phyloP scores from a whole-genome alignment of 805 yeast species.

The Candida michaelii region DNA sequence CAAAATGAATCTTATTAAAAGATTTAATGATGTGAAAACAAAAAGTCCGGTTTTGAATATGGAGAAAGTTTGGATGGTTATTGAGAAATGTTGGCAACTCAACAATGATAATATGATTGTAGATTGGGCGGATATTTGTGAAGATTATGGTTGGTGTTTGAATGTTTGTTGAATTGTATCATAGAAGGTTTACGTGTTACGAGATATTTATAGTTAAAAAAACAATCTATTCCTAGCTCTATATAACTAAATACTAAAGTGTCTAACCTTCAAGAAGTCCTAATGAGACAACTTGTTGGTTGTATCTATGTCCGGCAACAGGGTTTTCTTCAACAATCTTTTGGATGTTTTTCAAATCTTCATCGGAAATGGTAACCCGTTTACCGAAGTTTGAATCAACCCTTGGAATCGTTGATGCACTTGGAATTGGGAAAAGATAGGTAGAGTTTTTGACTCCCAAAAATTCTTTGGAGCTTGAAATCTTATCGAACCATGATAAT shows the following conservation, averaged over 20 bases:
- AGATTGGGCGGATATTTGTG: conserved; percentile 28
- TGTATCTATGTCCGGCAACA: conserved; percentile 3
- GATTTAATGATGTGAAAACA: conserved; percentile 15
- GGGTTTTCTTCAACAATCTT: background rate
- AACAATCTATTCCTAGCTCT: too few species aligned
- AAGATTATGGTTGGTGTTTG: conserved; percentile 25
- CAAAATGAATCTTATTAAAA: conserved; percentile 17
- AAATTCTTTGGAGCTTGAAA: conserved; percentile 61
- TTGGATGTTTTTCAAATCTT: conserved; percentile 55
- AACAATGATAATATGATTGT: conserved; percentile 18
- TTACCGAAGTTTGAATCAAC: conserved; percentile 58
- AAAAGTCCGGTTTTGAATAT: conserved; percentile 21
- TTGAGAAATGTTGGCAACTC: conserved; percentile 21
- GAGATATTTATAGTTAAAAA: background rate
- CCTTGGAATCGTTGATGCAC: conserved; percentile 60
- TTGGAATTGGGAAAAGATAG: conserved; percentile 75
- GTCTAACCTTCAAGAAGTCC: too few species aligned
- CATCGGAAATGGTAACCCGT: conserved; percentile 47
- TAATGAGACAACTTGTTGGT: too few species aligned
- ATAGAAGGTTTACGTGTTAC: too few species aligned
- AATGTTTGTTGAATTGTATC: conserved; percentile 10
- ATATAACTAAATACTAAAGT: too few species aligned
- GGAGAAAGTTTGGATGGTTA: conserved; percentile 15
- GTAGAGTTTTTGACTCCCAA: conserved; percentile 46
- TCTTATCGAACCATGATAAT: conserved; percentile 50